These are phyloP conservation scores for Opeltia flavorubescens DNA, from an alignment of 495 filamentous ascomycete genomes.

Conservation along the genomic window DNA sequence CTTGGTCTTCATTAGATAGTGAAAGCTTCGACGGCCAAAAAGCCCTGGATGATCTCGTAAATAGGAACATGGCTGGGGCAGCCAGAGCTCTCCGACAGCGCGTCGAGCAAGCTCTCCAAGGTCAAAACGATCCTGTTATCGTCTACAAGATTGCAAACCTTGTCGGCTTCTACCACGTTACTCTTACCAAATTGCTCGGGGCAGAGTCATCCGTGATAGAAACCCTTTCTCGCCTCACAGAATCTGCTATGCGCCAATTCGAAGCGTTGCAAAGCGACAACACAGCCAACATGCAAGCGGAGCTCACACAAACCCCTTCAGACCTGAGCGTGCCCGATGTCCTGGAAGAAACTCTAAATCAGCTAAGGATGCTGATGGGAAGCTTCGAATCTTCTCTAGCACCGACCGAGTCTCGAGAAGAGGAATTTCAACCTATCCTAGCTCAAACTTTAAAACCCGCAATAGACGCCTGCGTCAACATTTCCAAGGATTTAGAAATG, in stretches of 20 bases:
- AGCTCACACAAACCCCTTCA: constrained; percentile 46
- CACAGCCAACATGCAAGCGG: constrained; percentile 54
- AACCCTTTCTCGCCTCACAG: constrained; percentile 50
- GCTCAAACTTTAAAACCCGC: constrained; percentile 77
- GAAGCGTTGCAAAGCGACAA: constrained; percentile 64
- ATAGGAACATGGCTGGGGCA: constrained; percentile 68
- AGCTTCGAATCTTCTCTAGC: constrained; percentile 71
- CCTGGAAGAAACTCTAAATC: constrained; percentile 63
- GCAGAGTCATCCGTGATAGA: constrained; percentile 54
- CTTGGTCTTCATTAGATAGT: constrained; percentile 58
- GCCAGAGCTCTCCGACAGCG: constrained; percentile 65
- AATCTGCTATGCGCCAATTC: constrained; percentile 74
- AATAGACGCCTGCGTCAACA: constrained; percentile 54
- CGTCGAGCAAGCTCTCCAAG: constrained; percentile 81
- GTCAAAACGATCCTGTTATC: constrained; percentile 76
- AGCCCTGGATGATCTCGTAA: constrained; percentile 77
- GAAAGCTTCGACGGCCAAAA: constrained; percentile 71
- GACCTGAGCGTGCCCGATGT: constrained; percentile 75
- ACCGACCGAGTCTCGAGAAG: constrained; percentile 35
- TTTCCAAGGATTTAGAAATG: constrained; percentile 44
- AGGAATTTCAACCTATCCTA: constrained; percentile 67
- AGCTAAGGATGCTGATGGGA: constrained; percentile 60
- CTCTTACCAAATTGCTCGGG: constrained; percentile 68
- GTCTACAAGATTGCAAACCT: constrained; percentile 84
- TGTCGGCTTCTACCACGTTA: constrained; percentile 74